Conservation (phyloP, 2,329 filamentous ascomycete species). For the Arachnomyces sp. region DNA sequence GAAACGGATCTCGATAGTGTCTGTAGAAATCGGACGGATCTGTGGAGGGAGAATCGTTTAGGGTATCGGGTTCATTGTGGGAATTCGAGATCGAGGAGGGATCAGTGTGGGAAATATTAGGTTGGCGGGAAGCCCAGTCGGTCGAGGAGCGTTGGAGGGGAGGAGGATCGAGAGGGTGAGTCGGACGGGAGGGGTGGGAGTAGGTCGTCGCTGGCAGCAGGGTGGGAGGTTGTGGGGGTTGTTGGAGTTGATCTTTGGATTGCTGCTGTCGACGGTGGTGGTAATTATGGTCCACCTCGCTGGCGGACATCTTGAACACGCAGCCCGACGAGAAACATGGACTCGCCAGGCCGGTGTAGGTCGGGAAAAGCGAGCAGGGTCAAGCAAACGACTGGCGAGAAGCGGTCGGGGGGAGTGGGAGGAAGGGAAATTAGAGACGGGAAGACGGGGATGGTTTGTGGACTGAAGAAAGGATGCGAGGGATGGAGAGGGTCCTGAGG, state of each 20-base stretch:
- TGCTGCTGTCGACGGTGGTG: slow-evolving; percentile 6
- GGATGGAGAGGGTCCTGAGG: slow-evolving; percentile 3
- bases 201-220: slow-evolving; percentile 22
- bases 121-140: slow-evolving; percentile 14
- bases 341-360: slow-evolving; percentile 24
- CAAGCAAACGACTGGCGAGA: slow-evolving; percentile 7
- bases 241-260: slow-evolving; percentile 8
- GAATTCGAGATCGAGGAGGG: slow-evolving; percentile 8
- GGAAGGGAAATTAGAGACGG: slow-evolving; percentile 8
- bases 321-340: slow-evolving; percentile 22
- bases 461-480: too few species aligned
- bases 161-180: slow-evolving; percentile 16
- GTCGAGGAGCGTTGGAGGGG: slow-evolving; percentile 11
- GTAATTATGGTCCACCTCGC: slow-evolving; percentile 33
- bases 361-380: slow-evolving; percentile 5
- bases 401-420: slow-evolving; percentile 15
- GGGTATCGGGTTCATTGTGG: slow-evolving; percentile 15
- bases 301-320: slow-evolving; percentile 36
- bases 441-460: slow-evolving; percentile 5
- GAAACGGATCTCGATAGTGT: slow-evolving; percentile 32
- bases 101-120: slow-evolving; percentile 10
- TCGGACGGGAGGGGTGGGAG: slow-evolving; percentile 14
- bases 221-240: slow-evolving; percentile 20
- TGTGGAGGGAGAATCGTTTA: slow-evolving; percentile 25
- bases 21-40: slow-evolving; percentile 47